Base-by-base conservation (phyloP, 164 flowering plant species). In the Piper longum region DNA sequence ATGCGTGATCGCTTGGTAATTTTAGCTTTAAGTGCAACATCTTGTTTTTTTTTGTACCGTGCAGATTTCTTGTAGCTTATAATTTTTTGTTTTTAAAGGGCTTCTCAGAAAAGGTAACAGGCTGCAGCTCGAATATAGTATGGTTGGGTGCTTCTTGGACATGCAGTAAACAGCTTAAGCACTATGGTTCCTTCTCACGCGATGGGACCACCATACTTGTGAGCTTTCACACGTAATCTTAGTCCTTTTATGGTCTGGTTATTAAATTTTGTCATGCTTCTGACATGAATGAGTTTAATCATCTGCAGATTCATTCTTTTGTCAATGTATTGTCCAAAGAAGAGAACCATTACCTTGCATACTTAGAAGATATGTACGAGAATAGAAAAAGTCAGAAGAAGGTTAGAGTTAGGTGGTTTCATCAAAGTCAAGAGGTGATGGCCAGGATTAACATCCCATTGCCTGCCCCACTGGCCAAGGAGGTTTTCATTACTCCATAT, bases 361-460 rank as follows among this genome's bases (percentile, higher is more conserved):
- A 95, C 71, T 57, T 95, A 67, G 99, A 95, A 77, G 98, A 95
- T 74, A 87, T 89, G 98, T 91, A 95, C 72, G 96, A 91, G 76
- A 98, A 95, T 67, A 82, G 76, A 67, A 86, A 91, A 71, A 82
- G 91, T 61, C 89, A 77, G 78, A 89, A 85, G 80, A 95, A 91
- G 74, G 96, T 91, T 55, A 89, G 78, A 79, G 96, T 87, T 65
- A 79, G 99, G 76, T 95, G 99, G 99, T 91, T 95, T 81, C 98
- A 91, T 72, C 82, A 82, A 66, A 82, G 72, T 62, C 78, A 82
- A 70, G 99, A 95, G 81, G 96, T 95, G 17, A 75, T 74, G 69
- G 84, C 85, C 39, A 76, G 74, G 19, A 67, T 65, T 26, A 70
- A 73, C 17, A 68, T 65, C 4, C 72, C 80, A 58, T 48, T 82